Conservation (phyloP, 768 basidiomycete genomes). For the Polyporus arcularius region DNA sequence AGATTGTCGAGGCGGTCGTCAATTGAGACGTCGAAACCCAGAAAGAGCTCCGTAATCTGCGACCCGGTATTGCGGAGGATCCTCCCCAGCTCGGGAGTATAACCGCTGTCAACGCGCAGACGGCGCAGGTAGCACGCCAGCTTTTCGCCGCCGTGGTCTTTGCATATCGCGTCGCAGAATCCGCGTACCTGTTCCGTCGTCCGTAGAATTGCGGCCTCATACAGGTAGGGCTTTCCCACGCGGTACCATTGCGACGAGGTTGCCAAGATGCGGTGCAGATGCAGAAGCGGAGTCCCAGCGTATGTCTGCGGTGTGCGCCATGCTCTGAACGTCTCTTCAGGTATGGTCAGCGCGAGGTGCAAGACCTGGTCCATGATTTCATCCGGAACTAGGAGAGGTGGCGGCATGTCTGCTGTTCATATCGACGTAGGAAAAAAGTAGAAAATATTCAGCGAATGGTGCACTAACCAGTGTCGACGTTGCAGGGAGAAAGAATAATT, state of each 20-base stretch:
- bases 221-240: neutral
- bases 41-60: neutral
- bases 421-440: no score
- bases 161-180: neutral
- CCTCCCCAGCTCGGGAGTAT: neutral
- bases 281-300: constrained; percentile 1
- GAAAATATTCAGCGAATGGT: no score
- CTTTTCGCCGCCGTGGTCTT: neutral
- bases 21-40: constrained; percentile 1
- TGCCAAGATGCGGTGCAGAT: neutral
- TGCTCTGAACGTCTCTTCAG: neutral
- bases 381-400: neutral
- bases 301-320: constrained; percentile 1
- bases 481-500: no score
- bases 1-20: neutral
- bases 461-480: no score
- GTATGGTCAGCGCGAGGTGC: neutral
- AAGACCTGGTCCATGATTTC: constrained; percentile 2
- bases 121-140: neutral
- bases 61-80: neutral
- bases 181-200: neutral
- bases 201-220: constrained; percentile 9
- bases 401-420: no score
- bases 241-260: constrained; percentile 4
- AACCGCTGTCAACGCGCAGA: constrained; percentile 2